Base-by-base conservation (phyloP, 1,139 yeast species). In the Blastobotrys malaysiensis region DNA sequence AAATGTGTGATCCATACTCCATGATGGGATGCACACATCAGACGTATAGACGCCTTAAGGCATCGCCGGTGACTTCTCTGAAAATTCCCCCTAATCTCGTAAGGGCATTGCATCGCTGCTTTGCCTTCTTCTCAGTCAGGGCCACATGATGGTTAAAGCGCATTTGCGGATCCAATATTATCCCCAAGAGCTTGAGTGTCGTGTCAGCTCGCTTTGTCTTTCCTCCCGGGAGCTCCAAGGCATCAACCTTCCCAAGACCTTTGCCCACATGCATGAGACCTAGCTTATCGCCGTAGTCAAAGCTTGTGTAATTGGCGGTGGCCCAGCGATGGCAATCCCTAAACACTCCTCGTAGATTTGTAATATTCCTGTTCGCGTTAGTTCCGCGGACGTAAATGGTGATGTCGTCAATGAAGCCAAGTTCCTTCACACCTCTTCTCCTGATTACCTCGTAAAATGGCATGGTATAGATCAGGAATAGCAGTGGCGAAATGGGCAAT, bases 401-500 rank as follows among this genome's bases (percentile, higher is more conserved):
- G 20, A 59, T 49, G 36, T 58, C 61, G 45, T 59, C 60, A 3
- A 59, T 46, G 43, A 52, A 58, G 5, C 61, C 61, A 22, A 49
- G n/a, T 21, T 43, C 50, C 14, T 27, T 51, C n/a, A 50, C 60
- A 2, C 56, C 54, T n/a, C 13, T 26, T 22, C 9, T 19, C 46
- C 44, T 49, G 46, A 56, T 39, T 9, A 36, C 43, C 1, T 50
- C 36, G 18, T 59, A 59, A 26, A 59, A 53, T 1, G 56, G 53
- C 9, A 51, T 50, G 14, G 62, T 53, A 50, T 59, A 59, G 9
- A 60, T 45, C 26, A 59, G 47, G 27, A 60, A 59, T 19, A 59
- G 50, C 47, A 59, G 43, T 5, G 60, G 61, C 6, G 61, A 60
- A 9, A 57, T 53, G 5, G 62, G 62, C n/a, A 59, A 59, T 9